Conservation (phyloP, 2,329 filamentous ascomycete species). For the Pyrenophora tritici-repentis region DNA sequence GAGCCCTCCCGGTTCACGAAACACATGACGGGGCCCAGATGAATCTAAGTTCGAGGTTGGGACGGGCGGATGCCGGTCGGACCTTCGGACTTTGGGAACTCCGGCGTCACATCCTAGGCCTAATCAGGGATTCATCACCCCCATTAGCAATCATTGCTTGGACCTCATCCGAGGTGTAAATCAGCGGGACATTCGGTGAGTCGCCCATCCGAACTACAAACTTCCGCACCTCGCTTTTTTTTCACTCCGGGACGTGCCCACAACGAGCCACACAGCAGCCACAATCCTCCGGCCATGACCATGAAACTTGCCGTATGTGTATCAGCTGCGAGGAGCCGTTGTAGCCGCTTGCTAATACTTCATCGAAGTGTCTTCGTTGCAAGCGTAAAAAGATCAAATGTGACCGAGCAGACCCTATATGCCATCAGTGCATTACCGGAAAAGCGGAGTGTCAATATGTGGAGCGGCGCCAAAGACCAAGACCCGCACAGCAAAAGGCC, state of each 20-base stretch:
- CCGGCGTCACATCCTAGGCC: background rate
- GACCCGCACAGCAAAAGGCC: constrained; percentile 28
- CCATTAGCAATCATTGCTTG: background rate
- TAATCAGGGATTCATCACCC: background rate
- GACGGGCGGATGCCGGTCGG: background rate
- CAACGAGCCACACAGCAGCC: background rate
- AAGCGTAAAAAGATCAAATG: constrained; percentile 39
- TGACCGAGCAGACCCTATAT: constrained; percentile 29
- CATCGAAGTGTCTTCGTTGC: constrained; percentile 25
- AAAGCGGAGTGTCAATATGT: constrained; percentile 35
- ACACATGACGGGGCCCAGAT: background rate
- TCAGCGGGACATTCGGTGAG: background rate
- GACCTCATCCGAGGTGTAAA: background rate
- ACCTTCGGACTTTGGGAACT: background rate
- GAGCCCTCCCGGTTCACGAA: too few relatives aligned
- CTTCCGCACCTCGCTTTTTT: background rate
- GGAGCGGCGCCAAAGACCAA: constrained; percentile 32
- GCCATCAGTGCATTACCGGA: constrained; percentile 34
- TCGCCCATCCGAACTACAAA: background rate
- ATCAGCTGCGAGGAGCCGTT: background rate
- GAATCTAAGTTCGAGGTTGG: background rate
- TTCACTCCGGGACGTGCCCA: background rate
- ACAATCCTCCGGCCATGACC: constrained; percentile 1
- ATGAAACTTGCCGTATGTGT: constrained; percentile 23
- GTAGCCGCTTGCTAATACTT: background rate